Percentiles rank a stretch among this genome's conserved stretches.
Conservation (phyloP, 495 filamentous ascomycete genomes). For the Aspergillus ostianus region DNA sequence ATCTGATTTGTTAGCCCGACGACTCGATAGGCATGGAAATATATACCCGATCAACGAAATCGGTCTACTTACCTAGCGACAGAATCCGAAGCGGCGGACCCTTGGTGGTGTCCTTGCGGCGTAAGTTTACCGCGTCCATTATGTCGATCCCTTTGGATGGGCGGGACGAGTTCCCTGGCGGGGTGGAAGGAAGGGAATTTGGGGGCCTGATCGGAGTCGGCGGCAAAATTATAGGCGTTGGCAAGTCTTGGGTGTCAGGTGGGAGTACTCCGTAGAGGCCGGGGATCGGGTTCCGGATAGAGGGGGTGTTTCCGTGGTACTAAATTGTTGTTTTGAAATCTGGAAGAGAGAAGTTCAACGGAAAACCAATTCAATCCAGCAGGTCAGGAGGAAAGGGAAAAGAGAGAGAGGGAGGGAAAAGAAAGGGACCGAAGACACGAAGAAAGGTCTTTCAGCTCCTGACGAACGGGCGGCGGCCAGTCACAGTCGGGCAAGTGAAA, state of each 20-base stretch:
- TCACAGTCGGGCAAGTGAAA: not conserved
- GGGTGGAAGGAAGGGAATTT: conserved; percentile 6
- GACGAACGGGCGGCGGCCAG: not conserved
- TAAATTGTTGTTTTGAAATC: too few relatives aligned
- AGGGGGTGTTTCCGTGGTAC: not conserved
- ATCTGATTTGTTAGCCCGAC: conserved; percentile 51
- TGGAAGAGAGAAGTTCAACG: not conserved
- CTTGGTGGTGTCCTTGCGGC: conserved; percentile 90
- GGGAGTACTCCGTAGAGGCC: not conserved
- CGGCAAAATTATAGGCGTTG: not conserved
- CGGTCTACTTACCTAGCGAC: conserved; percentile 72
- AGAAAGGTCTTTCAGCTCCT: conserved; percentile 3
- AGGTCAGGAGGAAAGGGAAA: not conserved
- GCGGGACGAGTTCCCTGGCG: conserved; percentile 3
- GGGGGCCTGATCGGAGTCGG: conserved; percentile 10
- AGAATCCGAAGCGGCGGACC: conserved; percentile 89
- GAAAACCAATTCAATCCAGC: not conserved
- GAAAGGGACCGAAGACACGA: not conserved
- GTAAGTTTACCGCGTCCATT: conserved; percentile 42
- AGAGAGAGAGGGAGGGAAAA: not conserved
- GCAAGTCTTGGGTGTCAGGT: not conserved
- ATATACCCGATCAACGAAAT: too few relatives aligned
- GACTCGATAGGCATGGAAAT: not conserved
- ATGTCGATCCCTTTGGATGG: conserved; percentile 9
- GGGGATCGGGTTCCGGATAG: not conserved